These are phyloP conservation scores for Leishmania guyanensis DNA, from an alignment of 208 protist genomes.

Conservation along the genomic window DNA sequence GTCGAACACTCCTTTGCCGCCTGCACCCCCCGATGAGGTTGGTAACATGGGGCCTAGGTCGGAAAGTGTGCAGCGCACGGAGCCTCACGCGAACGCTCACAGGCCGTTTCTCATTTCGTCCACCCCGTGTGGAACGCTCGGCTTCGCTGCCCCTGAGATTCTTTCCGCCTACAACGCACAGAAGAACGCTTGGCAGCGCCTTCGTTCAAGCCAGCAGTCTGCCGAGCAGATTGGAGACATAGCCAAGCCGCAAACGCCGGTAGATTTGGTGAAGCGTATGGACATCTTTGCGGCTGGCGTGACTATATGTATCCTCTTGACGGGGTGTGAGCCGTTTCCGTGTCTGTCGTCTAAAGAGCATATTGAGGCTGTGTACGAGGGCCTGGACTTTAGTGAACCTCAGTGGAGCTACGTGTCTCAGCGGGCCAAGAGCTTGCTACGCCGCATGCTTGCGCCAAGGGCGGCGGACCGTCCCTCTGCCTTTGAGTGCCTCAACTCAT, in stretches of 20 bases:
- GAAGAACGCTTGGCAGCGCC: slow-evolving; percentile 14
- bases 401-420: slow-evolving; percentile 57
- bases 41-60: background rate
- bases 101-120: slow-evolving; percentile 30
- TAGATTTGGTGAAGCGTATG: slow-evolving; percentile 57
- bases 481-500: slow-evolving; percentile 49
- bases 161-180: slow-evolving; percentile 46
- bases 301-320: slow-evolving; percentile 58
- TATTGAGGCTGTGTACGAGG: slow-evolving; percentile 43
- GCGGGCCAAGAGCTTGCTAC: slow-evolving; percentile 42
- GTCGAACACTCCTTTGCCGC: slow-evolving; percentile 3
- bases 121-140: slow-evolving; percentile 55
- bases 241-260: slow-evolving; percentile 28
- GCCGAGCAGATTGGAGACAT: background rate
- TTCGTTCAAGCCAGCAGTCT: slow-evolving; percentile 10
- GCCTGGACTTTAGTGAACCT: slow-evolving; percentile 41
- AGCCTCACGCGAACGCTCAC: slow-evolving; percentile 7
- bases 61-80: background rate
- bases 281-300: slow-evolving; percentile 70
- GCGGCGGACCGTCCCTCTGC: slow-evolving; percentile 44
- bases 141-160: slow-evolving; percentile 62
- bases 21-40: slow-evolving; percentile 6
- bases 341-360: slow-evolving; percentile 43
- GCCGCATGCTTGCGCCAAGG: slow-evolving; percentile 43
- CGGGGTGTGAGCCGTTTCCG: slow-evolving; percentile 61